Conservation (phyloP, 2,329 filamentous ascomycete genomes). For the Cercospora nicotianae region DNA sequence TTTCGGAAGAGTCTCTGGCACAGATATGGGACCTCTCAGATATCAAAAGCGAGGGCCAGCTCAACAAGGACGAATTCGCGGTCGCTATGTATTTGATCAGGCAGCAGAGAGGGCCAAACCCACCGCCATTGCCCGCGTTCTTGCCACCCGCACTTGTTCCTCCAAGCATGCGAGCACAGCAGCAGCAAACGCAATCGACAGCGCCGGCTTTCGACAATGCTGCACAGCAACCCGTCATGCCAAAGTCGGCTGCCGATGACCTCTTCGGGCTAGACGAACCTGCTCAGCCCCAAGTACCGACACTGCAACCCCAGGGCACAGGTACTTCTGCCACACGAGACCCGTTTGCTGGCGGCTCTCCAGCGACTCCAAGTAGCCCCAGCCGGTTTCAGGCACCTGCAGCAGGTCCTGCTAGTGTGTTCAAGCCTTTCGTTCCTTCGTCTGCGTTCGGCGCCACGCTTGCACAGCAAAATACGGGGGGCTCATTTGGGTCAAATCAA, state of each 20-base stretch:
- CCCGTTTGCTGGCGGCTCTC: conserved; percentile 59
- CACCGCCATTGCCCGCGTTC: conserved; percentile 68
- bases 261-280: conserved; percentile 87
- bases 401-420: conserved; percentile 50
- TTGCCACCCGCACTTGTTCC: conserved; percentile 81
- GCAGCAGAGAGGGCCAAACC: conserved; percentile 75
- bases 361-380: conserved; percentile 56
- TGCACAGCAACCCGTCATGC: conserved; percentile 48
- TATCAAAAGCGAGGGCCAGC: conserved; percentile 82
- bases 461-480: conserved; percentile 73
- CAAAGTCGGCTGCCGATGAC: conserved; percentile 87
- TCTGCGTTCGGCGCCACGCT: conserved; percentile 88
- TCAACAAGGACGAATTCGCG: conserved; percentile 88
- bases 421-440: conserved; percentile 89
- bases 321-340: conserved; percentile 67
- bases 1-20: conserved; percentile 84
- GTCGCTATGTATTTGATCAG: conserved; percentile 97
- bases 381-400: conserved; percentile 33
- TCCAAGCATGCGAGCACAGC: conserved; percentile 73
- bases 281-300: conserved; percentile 47
- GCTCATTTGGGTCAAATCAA: conserved; percentile 43
- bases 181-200: conserved; percentile 52
- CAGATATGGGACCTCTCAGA: conserved; percentile 98
- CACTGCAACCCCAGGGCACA: conserved; percentile 68
- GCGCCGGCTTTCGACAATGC: conserved; percentile 55